Evolutionary conservation across 1,139 yeast species (phyloP).

Genomic region (Candida pseudoviswanathii): DNA sequence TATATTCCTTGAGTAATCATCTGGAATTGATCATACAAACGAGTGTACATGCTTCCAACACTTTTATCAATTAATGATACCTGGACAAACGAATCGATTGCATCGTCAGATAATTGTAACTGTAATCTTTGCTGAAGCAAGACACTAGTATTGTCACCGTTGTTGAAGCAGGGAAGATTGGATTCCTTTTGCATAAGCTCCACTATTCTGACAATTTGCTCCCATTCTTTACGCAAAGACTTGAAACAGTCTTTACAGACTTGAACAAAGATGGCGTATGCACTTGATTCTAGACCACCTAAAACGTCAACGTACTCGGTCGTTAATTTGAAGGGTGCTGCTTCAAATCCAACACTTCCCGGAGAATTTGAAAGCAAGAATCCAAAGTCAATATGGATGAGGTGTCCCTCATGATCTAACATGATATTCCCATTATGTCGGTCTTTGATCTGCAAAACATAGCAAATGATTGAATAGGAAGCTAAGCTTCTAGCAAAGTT

Average conservation of each 20-base stretch:
- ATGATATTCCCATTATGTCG: constrained; percentile 96
- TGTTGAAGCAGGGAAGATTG: constrained; percentile 84
- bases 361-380: constrained; percentile 91
- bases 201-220: constrained; percentile 75
- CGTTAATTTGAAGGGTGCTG: constrained; percentile 93
- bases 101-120: constrained; percentile 69
- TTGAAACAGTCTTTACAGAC: constrained; percentile 73
- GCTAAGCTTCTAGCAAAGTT: constrained; percentile 86
- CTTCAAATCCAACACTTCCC: constrained; percentile 94
- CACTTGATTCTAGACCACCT: constrained; percentile 71
- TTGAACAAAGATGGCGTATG: constrained; percentile 56
- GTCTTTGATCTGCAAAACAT: constrained; percentile 87
- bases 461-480: constrained; percentile 85
- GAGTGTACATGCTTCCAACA: constrained; percentile 84
- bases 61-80: constrained; percentile 73
- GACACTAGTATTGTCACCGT: constrained; percentile 81
- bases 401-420: constrained; percentile 92
- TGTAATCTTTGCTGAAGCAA: constrained; percentile 81
- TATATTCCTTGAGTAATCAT: constrained; percentile 92
- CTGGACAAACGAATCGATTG: constrained; percentile 78
- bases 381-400: constrained; percentile 95
- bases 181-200: constrained; percentile 94
- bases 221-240: constrained; percentile 69
- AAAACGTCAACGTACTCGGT: constrained; percentile 82
- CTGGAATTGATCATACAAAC: constrained; percentile 93